Evolutionary conservation across 257 asterid species (phyloP).

Genomic region (Datura wrightii): DNA sequence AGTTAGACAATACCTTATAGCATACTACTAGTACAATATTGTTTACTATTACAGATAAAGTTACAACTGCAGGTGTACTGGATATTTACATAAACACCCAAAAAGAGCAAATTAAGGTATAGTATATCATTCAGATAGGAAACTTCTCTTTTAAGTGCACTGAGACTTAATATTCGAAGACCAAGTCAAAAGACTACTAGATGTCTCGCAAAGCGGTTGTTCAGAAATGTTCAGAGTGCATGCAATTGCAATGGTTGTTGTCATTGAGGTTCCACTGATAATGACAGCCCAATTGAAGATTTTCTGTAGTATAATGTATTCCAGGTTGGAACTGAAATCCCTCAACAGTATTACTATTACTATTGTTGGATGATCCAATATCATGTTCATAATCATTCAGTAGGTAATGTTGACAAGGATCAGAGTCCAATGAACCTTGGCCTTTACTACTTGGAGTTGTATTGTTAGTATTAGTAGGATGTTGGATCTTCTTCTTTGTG

Average conservation of each 20-base stretch:
- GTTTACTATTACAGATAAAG: not conserved
- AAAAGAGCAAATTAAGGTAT: not conserved
- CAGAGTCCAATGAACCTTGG: not conserved
- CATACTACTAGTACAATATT: not conserved
- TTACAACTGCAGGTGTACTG: not conserved
- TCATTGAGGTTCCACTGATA: conserved; percentile 32
- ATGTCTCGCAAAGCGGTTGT: not conserved
- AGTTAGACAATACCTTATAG: not conserved
- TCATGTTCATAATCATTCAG: not conserved
- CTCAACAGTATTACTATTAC: not conserved
- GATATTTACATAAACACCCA: not conserved
- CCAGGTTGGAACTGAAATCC: conserved; percentile 25
- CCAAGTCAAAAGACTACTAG: not conserved
- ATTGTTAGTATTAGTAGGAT: not conserved
- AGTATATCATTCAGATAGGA: conserved; percentile 13
- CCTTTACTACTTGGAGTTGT: not conserved
- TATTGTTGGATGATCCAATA: conserved; percentile 3
- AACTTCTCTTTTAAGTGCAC: not conserved
- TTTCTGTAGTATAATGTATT: conserved; percentile 5
- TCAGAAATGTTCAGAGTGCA: not conserved
- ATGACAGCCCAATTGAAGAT: conserved; percentile 25
- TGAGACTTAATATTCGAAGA: not conserved
- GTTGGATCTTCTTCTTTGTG: conserved; percentile 48
- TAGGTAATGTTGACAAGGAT: not conserved
- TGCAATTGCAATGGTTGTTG: not conserved